These are phyloP conservation scores for Cryphonectria nitschkei DNA, from an alignment of 2,329 filamentous ascomycete genomes.

Conservation along the genomic window DNA sequence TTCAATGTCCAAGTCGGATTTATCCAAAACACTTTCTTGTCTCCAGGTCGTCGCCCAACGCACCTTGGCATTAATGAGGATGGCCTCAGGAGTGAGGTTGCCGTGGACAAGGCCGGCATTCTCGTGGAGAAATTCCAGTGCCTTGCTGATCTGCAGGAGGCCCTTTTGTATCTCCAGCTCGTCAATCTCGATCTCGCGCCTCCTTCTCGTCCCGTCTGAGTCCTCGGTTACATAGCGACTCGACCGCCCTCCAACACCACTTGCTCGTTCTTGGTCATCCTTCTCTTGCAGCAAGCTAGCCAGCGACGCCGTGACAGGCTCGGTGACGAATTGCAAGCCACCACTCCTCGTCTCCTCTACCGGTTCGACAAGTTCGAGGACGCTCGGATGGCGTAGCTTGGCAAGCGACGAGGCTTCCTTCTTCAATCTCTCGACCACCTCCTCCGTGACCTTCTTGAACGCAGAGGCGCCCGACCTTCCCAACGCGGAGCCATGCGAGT, in stretches of 20 bases:
- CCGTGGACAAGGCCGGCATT: constrained; percentile 92
- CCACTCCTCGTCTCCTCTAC: constrained; percentile 92
- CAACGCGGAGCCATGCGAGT: constrained; percentile 66
- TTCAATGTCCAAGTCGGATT: neutral
- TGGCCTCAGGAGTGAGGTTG: constrained; percentile 90
- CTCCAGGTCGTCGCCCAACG: constrained; percentile 33
- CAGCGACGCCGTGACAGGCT: constrained; percentile 87
- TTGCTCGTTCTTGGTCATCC: constrained; percentile 78
- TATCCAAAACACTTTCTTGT: neutral
- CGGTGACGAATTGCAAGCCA: constrained; percentile 93
- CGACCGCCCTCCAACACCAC: constrained; percentile 69
- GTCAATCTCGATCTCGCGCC: constrained; percentile 89
- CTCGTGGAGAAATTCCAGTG: constrained; percentile 92
- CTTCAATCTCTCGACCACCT: constrained; percentile 87
- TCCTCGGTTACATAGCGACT: constrained; percentile 84
- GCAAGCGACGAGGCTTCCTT: constrained; percentile 90
- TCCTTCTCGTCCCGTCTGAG: constrained; percentile 70
- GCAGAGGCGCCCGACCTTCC: constrained; percentile 64
- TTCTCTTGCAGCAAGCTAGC: constrained; percentile 82
- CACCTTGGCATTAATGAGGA: constrained; percentile 92
- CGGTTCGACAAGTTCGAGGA: constrained; percentile 91
- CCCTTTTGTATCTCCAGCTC: constrained; percentile 98
- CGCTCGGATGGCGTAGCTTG: constrained; percentile 84
- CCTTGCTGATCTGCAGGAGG: constrained; percentile 88
- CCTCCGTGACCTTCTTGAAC: constrained; percentile 81